phyloP scores from a whole-genome alignment of 2,329 filamentous ascomycete genomes.

The Fusarium pseudonygamai region DNA sequence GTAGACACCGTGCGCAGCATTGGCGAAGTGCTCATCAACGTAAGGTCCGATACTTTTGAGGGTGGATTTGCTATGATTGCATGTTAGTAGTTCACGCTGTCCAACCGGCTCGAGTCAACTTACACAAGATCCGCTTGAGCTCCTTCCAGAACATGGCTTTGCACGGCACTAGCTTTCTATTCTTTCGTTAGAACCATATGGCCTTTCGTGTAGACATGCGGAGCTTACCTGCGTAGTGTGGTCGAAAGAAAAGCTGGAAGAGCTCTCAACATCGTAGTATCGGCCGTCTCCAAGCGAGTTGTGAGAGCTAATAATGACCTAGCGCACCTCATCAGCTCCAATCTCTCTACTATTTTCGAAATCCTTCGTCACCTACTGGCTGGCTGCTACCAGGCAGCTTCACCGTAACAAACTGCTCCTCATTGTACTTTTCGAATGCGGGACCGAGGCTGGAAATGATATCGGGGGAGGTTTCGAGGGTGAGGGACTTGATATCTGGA shows the following conservation, averaged over 20 bases:
- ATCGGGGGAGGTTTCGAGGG: constrained; percentile 72
- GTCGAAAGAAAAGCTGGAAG: constrained; percentile 89
- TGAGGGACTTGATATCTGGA: constrained; percentile 88
- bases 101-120: constrained; percentile 41
- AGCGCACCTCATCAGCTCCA: constrained; percentile 33
- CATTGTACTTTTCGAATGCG: constrained; percentile 94
- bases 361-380: constrained; percentile 45
- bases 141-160: constrained; percentile 82
- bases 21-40: constrained; percentile 88
- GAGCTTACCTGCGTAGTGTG: constrained; percentile 76
- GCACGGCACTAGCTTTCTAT: constrained; percentile 82
- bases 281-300: constrained; percentile 82
- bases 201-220: neutral
- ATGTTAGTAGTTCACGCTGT: constrained; percentile 31
- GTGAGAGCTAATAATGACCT: constrained; percentile 87
- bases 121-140: constrained; percentile 83
- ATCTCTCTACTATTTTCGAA: neutral
- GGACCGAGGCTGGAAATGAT: constrained; percentile 78
- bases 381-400: constrained; percentile 90
- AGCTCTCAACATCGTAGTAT: constrained; percentile 91
- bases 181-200: constrained; percentile 23
- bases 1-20: constrained; percentile 82
- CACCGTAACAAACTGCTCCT: constrained; percentile 88
- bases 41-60: constrained; percentile 80
- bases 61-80: constrained; percentile 75